Evolutionary conservation across 257 asterid genomes (phyloP).

Genomic region (Dorcoceras hygrometricum): DNA sequence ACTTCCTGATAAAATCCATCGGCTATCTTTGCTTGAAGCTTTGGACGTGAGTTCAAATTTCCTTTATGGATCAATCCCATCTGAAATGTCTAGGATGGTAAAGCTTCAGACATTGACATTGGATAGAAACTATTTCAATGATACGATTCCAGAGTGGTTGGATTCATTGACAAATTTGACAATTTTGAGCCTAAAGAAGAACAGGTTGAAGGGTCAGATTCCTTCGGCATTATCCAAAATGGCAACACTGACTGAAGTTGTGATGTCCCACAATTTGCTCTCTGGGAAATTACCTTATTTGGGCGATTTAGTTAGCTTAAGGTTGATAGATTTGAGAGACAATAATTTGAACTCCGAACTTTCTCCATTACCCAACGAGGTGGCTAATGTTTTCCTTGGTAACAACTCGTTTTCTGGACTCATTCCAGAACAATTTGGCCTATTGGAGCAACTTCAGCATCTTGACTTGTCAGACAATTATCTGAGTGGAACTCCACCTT

Average conservation of each 20-base stretch:
- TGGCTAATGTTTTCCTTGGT: slow-evolving; percentile 70
- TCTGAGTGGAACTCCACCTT: slow-evolving; percentile 63
- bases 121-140: slow-evolving; percentile 78
- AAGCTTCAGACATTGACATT: slow-evolving; percentile 62
- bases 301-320: slow-evolving; percentile 48
- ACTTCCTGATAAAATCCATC: slow-evolving; percentile 74
- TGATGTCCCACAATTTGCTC: slow-evolving; percentile 71
- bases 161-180: slow-evolving; percentile 68
- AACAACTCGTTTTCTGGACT: slow-evolving; percentile 66
- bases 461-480: slow-evolving; percentile 75
- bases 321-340: slow-evolving; percentile 74
- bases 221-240: slow-evolving; percentile 58
- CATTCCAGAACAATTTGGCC: slow-evolving; percentile 54
- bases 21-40: slow-evolving; percentile 64
- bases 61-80: slow-evolving; percentile 73
- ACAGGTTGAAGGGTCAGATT: slow-evolving; percentile 63
- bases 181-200: slow-evolving; percentile 70
- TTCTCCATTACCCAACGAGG: slow-evolving; percentile 64
- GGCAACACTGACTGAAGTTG: slow-evolving; percentile 52
- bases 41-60: slow-evolving; percentile 87
- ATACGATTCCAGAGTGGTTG: slow-evolving; percentile 74
- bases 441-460: slow-evolving; percentile 62
- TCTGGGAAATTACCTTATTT: slow-evolving; percentile 82
- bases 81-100: slow-evolving; percentile 66
- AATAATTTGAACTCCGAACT: slow-evolving; percentile 58